Evolutionary conservation across 257 asterid genomes (phyloP), one percentile per base, ranked within the genome.

Genomic region (Nicotiana benthamiana): DNA sequence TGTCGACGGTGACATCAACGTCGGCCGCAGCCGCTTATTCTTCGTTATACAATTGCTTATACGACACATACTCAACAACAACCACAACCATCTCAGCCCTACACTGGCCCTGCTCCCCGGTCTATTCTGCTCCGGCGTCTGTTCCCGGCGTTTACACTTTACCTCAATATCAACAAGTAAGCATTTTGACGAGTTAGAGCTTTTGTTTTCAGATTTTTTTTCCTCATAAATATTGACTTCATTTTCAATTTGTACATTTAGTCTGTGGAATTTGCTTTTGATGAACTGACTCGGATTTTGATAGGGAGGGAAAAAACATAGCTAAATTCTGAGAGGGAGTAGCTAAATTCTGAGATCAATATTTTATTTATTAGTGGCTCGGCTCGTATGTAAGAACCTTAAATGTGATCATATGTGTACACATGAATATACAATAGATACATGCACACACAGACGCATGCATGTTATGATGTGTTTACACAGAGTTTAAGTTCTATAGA

Each of bases 51-150:
- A 80, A 51, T 18, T 66, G 67, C 78, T 27, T 20, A 7, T 54
- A 68, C 30, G 43, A 60, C 17, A 66, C 83, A 16, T 80, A 80
- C 20, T 80, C 83, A 68, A 54, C 83, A 79, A n/a, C n/a, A n/a
- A n/a, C n/a, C n/a, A 48, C 75, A 79, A 80, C 40, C 18, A 11
- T 51, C 48, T 4, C 77, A 51, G 27, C 24, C 77, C 13, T 66
- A 52, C 59, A 68, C 46, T 60, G 59, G 78, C 70, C 51, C 83
- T 51, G 43, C 61, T 46, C 36, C 48, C 17, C n/a, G 4, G 57
- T 11, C 57, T 54, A 18, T 54, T 6, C 24, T 54, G 24, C 65
- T 22, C 28, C 30, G 27, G 27, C 17, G 12, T 15, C 65, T 22
- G 11, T 24, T 75, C 30, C 80, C 18, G 18, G 46, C 18, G 80